Evolutionary conservation across 208 protist genomes (phyloP).

Genomic region (Tetramitus jugosus): DNA sequence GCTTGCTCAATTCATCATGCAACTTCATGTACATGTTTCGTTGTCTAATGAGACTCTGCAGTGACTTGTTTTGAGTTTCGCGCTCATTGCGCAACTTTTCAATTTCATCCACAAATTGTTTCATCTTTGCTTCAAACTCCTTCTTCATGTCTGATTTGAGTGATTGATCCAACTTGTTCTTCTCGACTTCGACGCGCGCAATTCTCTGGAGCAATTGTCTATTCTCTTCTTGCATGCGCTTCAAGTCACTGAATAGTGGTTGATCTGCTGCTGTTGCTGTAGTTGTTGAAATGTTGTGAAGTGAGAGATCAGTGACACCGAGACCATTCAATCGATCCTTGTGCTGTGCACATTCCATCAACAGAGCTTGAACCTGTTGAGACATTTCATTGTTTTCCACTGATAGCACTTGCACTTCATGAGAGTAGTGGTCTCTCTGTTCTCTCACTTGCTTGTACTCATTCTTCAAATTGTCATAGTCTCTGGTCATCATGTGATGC

Average conservation of each 20-base stretch:
- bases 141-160: no score
- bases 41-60: no score
- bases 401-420: no score
- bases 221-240: not conserved
- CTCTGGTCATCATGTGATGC: not conserved
- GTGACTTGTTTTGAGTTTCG: no score
- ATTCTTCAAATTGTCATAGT: not conserved
- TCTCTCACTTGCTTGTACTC: not conserved
- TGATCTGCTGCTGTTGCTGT: not conserved
- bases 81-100: no score
- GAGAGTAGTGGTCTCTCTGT: not conserved
- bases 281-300: no score
- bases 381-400: not conserved
- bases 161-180: not conserved
- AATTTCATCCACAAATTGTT: no score
- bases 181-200: not conserved
- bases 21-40: no score
- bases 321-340: not conserved
- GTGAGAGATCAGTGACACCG: not conserved
- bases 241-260: not conserved
- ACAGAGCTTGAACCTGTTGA: not conserved
- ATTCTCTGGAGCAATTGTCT: not conserved
- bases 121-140: no score
- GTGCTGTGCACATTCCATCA: not conserved
- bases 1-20: no score